Evolutionary conservation across 1,284 basidiomycete species (phyloP), one percentile per base, ranked within the genome.

Genomic region (Melampsora americana): DNA sequence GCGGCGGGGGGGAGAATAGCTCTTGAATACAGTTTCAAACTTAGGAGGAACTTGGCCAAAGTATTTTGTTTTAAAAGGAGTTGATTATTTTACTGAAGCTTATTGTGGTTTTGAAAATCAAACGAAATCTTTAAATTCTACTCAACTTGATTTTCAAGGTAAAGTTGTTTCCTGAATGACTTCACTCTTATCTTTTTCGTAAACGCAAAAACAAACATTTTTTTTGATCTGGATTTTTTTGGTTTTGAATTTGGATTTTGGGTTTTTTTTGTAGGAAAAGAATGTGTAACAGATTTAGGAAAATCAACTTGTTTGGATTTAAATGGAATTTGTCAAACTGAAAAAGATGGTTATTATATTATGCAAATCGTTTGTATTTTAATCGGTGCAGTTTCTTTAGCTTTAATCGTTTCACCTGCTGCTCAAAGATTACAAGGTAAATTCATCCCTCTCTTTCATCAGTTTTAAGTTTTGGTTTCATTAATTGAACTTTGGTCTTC

Each of bases 21-120:
- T 99, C 44, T 85, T 99, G 75, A 97, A 98, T 83, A 99, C 96
- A 6, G 93, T 98, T 79, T 90, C 91, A 28, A 99, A 99, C 82
- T 88, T 99, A 77, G 96, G 96, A 69, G 96, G 96, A 9, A 99
- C 96, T 0, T 98, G 95, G 95, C 96, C 96, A 1, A 90, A 91
- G 78, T 95, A 88, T 85, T 95, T 95, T 82, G 89, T 96, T 23
- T 85, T 96, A 48, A 93, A 95, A 86, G 91, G 91, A 9, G 92
- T 97, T 77, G 95, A 97, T 83, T 83, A 88, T 64, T 91, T 97
- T 81, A 93, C 88, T 69, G 86, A 89, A 64, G 92, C 93, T 5
- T 90, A 87, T 6, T 97, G 94, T 82, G 85, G 88, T 78, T 87
- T 92, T 79, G 81, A 39, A 85, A 87, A 39, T 86, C 88, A 60